A percentile compares a stretch with the other conserved stretches of the same genome.
Evolutionary conservation across 208 protist species (phyloP).

Genomic region (Leishmania major): DNA sequence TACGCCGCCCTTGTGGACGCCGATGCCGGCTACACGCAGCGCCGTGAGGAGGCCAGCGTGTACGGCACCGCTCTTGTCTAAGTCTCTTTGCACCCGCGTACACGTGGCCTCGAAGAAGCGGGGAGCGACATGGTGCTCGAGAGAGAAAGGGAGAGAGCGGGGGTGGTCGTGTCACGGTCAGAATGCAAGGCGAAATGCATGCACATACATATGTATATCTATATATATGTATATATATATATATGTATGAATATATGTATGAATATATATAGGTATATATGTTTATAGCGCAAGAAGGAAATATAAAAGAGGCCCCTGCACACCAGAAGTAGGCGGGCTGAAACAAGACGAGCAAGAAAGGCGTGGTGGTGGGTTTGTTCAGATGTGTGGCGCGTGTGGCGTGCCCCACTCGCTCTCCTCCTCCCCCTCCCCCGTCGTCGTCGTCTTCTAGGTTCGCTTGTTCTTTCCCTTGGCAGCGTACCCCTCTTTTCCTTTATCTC

Average conservation of each 20-base stretch:
- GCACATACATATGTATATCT: no score
- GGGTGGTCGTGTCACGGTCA: not conserved
- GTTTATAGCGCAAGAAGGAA: no score
- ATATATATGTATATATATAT: no score
- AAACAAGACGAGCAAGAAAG: not conserved
- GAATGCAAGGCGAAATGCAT: not conserved
- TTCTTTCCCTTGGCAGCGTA: not conserved
- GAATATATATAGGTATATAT: no score
- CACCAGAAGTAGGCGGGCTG: not conserved
- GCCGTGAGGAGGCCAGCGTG: not conserved
- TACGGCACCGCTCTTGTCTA: slow-evolving; percentile 25
- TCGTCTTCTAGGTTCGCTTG: not conserved
- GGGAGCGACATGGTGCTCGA: not conserved
- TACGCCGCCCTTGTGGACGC: slow-evolving; percentile 45
- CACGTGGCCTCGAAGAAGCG: not conserved
- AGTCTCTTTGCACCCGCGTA: not conserved
- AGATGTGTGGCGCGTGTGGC: not conserved
- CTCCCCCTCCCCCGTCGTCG: not conserved
- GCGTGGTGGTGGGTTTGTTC: not conserved
- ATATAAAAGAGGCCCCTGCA: not conserved
- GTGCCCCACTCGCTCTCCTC: not conserved
- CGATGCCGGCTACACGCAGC: slow-evolving; percentile 42
- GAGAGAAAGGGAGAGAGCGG: not conserved
- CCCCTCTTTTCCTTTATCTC: not conserved
- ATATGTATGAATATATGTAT: no score